These are phyloP conservation scores for Xylariaceae sp. DNA, from an alignment of 2,329 filamentous ascomycete genomes.

Conservation along the genomic window DNA sequence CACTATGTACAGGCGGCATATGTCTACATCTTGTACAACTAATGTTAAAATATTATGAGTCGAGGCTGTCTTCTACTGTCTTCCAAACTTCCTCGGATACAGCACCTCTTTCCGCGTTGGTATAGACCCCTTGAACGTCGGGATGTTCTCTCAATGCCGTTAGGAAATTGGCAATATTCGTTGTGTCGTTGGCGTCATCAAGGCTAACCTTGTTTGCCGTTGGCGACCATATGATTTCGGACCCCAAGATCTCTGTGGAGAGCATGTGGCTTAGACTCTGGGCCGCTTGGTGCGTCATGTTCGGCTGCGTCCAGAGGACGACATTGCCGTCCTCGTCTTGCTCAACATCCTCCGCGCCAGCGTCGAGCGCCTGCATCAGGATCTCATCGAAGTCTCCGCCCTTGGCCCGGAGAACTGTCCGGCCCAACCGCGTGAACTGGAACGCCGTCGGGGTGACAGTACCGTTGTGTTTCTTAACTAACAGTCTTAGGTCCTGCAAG, in stretches of 20 bases:
- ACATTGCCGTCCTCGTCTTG: slow-evolving; percentile 69
- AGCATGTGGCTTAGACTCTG: slow-evolving; percentile 65
- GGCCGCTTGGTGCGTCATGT: slow-evolving; percentile 64
- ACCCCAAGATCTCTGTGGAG: slow-evolving; percentile 68
- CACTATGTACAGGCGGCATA: background rate
- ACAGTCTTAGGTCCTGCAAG: slow-evolving; percentile 70
- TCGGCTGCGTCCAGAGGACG: slow-evolving; percentile 71
- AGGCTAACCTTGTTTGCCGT: slow-evolving; percentile 74
- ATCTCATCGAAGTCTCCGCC: slow-evolving; percentile 67
- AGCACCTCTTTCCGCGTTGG: slow-evolving; percentile 63
- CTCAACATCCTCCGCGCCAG: slow-evolving; percentile 76
- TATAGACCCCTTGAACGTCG: slow-evolving; percentile 78
- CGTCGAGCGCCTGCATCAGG: slow-evolving; percentile 81
- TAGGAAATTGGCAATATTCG: slow-evolving; percentile 62
- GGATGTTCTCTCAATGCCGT: slow-evolving; percentile 65
- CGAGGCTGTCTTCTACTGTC: slow-evolving; percentile 55
- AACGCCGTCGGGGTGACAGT: slow-evolving; percentile 75
- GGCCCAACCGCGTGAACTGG: slow-evolving; percentile 81
- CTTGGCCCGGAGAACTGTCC: slow-evolving; percentile 61
- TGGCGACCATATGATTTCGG: slow-evolving; percentile 83
- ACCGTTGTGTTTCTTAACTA: slow-evolving; percentile 74
- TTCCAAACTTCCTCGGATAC: slow-evolving; percentile 58
- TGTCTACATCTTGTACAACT: slow-evolving; percentile 39
- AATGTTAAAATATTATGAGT: slow-evolving; percentile 37
- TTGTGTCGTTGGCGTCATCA: slow-evolving; percentile 57